Conservation (phyloP, 345 rosid species). For the Dovyalis caffra region DNA sequence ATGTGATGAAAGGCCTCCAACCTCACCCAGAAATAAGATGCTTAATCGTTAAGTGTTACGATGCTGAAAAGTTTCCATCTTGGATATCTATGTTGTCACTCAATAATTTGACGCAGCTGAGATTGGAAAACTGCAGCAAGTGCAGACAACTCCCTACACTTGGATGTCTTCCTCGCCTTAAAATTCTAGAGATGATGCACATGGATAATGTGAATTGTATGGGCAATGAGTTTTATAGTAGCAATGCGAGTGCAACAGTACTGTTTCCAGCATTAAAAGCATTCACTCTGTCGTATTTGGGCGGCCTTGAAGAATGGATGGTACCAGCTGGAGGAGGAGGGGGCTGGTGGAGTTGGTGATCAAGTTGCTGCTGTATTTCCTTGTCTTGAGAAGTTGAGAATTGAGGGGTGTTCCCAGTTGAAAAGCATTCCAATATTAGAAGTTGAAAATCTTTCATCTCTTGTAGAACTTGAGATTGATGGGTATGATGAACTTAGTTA, state of each 20-base stretch:
- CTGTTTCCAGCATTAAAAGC: conserved; percentile 17
- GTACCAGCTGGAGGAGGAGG: background rate
- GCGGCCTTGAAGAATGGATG: conserved; percentile 9
- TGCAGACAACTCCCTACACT: too few species aligned
- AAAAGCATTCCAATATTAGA: conserved; percentile 1
- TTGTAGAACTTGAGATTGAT: too few species aligned
- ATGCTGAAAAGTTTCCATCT: conserved; percentile 8
- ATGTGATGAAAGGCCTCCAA: conserved; percentile 18
- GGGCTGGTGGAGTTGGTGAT: too few species aligned
- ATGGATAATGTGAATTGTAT: too few species aligned
- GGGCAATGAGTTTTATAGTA: too few species aligned
- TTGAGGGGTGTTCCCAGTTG: background rate
- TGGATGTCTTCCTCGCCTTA: too few species aligned
- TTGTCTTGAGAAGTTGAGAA: conserved; percentile 10
- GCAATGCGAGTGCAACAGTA: too few species aligned
- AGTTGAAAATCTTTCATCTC: too few species aligned
- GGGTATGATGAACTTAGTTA: too few species aligned
- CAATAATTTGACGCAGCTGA: too few species aligned
- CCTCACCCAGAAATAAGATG: conserved; percentile 7
- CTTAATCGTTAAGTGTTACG: background rate
- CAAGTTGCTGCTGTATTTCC: conserved; percentile 10
- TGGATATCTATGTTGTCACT: background rate
- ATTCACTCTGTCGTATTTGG: background rate
- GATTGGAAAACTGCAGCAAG: too few species aligned
- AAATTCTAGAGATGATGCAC: too few species aligned